Conservation (phyloP, 495 filamentous ascomycete genomes). For the Penicillium robsamsonii region DNA sequence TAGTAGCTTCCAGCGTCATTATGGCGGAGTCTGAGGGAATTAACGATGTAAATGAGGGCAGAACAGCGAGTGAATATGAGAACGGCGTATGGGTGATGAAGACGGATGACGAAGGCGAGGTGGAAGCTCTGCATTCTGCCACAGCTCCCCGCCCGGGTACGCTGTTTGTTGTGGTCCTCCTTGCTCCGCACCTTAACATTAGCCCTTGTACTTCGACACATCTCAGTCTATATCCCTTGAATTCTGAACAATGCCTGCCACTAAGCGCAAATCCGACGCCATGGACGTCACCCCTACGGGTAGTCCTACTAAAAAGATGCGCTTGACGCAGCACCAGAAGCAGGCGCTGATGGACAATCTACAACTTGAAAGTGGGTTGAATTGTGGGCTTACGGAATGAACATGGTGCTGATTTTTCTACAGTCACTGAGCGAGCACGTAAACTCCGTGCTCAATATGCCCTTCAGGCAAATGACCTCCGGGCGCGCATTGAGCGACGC, state of each 20-base stretch:
- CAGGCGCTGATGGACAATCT: constrained; percentile 89
- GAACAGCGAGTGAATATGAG: constrained; percentile 7
- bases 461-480: constrained; percentile 78
- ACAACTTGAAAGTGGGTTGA: constrained; percentile 78
- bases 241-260: constrained; percentile 49
- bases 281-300: constrained; percentile 46
- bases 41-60: constrained; percentile 8
- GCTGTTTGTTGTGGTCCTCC: constrained; percentile 33
- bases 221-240: constrained; percentile 12
- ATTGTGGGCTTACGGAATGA: neutral
- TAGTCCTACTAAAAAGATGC: constrained; percentile 60
- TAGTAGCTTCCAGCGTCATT: constrained; percentile 71
- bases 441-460: constrained; percentile 90
- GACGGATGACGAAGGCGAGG: constrained; percentile 16
- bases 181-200: constrained; percentile 23
- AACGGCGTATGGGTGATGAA: constrained; percentile 17
- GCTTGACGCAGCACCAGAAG: constrained; percentile 76
- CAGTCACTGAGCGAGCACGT: constrained; percentile 88
- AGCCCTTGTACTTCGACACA: constrained; percentile 12
- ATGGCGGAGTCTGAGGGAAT: constrained; percentile 37
- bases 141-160: constrained; percentile 13
- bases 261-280: constrained; percentile 59
- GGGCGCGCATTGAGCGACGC: constrained; percentile 86
- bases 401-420: neutral
- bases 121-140: constrained; percentile 32